A percentile compares a stretch with the other conserved stretches of the same genome.
phyloP scores from a whole-genome alignment of 768 basidiomycete species.

The Exsudoporus frostii region DNA sequence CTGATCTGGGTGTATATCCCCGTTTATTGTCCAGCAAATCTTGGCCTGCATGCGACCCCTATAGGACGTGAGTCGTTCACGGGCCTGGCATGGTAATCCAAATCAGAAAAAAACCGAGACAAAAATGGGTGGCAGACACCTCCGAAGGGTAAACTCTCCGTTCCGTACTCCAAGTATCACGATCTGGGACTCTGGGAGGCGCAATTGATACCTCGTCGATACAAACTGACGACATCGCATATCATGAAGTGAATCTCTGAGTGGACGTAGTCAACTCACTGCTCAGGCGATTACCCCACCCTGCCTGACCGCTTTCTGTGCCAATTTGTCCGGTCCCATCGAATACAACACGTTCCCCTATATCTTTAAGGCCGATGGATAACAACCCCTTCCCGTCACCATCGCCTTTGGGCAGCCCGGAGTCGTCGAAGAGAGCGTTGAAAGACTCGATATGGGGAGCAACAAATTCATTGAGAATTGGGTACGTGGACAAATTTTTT shows the following conservation, averaged over 20 bases:
- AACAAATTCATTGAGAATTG: slow-evolving; percentile 89
- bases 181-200: slow-evolving; percentile 84
- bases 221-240: slow-evolving; percentile 60
- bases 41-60: slow-evolving; percentile 85
- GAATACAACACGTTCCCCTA: slow-evolving; percentile 90
- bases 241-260: slow-evolving; percentile 7
- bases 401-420: slow-evolving; percentile 69
- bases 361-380: slow-evolving; percentile 73
- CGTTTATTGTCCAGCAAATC: slow-evolving; percentile 76
- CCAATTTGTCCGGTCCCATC: slow-evolving; percentile 63
- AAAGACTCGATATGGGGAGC: slow-evolving; percentile 94
- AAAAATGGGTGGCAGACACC: slow-evolving; percentile 41
- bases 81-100: slow-evolving; percentile 51
- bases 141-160: slow-evolving; percentile 85
- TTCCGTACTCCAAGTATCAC: slow-evolving; percentile 70
- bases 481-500: slow-evolving; percentile 61
- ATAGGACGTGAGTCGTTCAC: slow-evolving; percentile 91
- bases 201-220: slow-evolving; percentile 83
- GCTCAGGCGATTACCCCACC: slow-evolving; percentile 82
- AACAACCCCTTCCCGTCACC: slow-evolving; percentile 80
- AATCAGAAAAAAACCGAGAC: slow-evolving; percentile 5
- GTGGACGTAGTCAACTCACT: slow-evolving; percentile 48
- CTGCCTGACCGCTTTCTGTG: slow-evolving; percentile 48
- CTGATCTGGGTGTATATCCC: slow-evolving; percentile 61
- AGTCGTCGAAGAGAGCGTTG: slow-evolving; percentile 94